Evolutionary conservation across 2,329 filamentous ascomycete species (phyloP), one percentile per base, ranked within the genome.

Genomic region (Pseudocercospora ulei): DNA sequence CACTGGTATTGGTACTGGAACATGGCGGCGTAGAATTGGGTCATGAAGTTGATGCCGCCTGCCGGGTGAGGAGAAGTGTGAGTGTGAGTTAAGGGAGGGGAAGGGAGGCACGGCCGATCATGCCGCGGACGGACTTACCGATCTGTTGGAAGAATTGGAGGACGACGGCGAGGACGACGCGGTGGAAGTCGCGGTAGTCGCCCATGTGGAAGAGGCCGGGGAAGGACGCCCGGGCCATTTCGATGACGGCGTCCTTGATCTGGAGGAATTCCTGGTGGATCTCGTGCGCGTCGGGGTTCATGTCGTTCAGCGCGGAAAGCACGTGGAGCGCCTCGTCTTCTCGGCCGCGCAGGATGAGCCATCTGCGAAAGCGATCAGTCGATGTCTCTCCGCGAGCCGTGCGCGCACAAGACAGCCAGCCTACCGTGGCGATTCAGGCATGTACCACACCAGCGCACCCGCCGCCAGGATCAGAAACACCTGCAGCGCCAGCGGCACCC

Each of bases 261-360:
- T 67, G 66, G 2, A 60, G 55, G 48, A 70, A 71, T 40, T 72
- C 68, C 18, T 61, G 60, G 13, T 64, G 58, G 18, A 73, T 54
- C 29, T 61, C 62, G 12, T 58, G 53, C 34, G 69, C 63, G 12
- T 70, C 66, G 18, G 57, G 54, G 5, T 65, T 56, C 11, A 68
- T 62, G 33, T 72, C 66, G 38, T 65, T 61, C 3, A 73, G 55
- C 9, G 66, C 67, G 2, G 55, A 57, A 18, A 72, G 53, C 2
- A 72, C 67, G 8, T 64, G 55, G 7, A 65, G 52, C 0, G 70
- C 69, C 47, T 72, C 66, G 12, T 72, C 65, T 44, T 73, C 69
- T 8, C 65, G 62, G 25, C 71, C 72, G 52, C 72, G 71, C 31
- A 74, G 55, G 16, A 76, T 67, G 4, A 77, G 62, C 69, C 72